A percentile compares a stretch with the other conserved stretches of the same genome.
Evolutionary conservation across 1,284 basidiomycete genomes (phyloP).

Genomic region (Trametes pubescens): DNA sequence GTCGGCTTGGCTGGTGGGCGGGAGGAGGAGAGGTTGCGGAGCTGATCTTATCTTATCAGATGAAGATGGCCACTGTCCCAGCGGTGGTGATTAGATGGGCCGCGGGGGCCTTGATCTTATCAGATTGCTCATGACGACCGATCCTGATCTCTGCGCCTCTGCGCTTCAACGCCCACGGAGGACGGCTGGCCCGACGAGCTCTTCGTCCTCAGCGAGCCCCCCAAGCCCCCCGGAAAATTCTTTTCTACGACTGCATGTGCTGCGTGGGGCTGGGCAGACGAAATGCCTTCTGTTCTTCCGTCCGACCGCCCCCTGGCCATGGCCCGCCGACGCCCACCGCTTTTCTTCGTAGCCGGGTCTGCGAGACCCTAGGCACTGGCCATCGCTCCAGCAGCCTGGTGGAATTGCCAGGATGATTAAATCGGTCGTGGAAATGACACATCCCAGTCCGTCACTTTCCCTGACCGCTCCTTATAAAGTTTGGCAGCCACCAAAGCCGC

Average conservation of each 20-base stretch:
- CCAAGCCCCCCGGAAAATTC: constrained; percentile 7
- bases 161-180: constrained; percentile 1
- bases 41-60: constrained; percentile 36
- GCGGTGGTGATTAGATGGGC: constrained; percentile 23
- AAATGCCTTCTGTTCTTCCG: constrained; percentile 22
- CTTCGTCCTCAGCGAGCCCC: constrained; percentile 9
- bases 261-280: constrained; percentile 1
- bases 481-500: constrained; percentile 17
- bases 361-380: constrained; percentile 17
- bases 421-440: constrained; percentile 25
- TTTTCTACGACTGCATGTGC: constrained; percentile 9
- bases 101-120: constrained; percentile 29
- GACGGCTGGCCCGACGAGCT: constrained; percentile 6
- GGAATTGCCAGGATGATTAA: constrained; percentile 10
- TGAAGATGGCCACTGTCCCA: constrained; percentile 3
- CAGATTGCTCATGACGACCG: constrained; percentile 26
- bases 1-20: constrained; percentile 20
- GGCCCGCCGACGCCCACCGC: constrained; percentile 7
- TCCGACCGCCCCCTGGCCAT: constrained; percentile 11
- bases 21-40: constrained; percentile 8
- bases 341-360: constrained; percentile 15
- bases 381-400: background rate
- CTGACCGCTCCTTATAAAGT: constrained; percentile 30
- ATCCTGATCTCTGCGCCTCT: constrained; percentile 17
- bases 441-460: constrained; percentile 15